phyloP scores from a whole-genome alignment of 495 filamentous ascomycete genomes.

The Amorphotheca resinae region DNA sequence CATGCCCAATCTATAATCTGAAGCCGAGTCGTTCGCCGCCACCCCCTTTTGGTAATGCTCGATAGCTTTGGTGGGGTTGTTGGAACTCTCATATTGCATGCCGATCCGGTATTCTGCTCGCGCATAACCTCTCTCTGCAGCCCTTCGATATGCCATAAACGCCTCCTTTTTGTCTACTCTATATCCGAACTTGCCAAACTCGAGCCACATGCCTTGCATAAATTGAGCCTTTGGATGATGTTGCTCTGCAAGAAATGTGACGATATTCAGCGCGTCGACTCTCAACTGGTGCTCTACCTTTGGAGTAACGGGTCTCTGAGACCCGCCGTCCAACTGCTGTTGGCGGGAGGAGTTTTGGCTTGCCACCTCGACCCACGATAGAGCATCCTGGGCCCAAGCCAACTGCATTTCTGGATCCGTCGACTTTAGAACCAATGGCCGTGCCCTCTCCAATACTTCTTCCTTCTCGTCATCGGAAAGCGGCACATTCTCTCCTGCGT shows the following conservation, averaged over 20 bases:
- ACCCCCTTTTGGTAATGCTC: conserved; percentile 78
- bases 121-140: conserved; percentile 86
- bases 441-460: conserved; percentile 68
- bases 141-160: conserved; percentile 68
- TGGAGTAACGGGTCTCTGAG: conserved; percentile 61
- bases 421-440: conserved; percentile 74
- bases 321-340: conserved; percentile 26
- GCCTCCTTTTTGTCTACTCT: conserved; percentile 89
- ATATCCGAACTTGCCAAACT: conserved; percentile 91
- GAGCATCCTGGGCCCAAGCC: conserved; percentile 86
- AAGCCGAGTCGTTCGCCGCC: conserved; percentile 72
- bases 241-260: conserved; percentile 79
- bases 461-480: conserved; percentile 92
- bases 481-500: conserved; percentile 78
- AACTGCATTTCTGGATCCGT: conserved; percentile 95
- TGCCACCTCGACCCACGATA: conserved; percentile 79
- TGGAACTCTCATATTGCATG: conserved; percentile 93
- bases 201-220: conserved; percentile 91
- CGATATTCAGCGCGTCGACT: conserved; percentile 81
- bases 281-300: conserved; percentile 77
- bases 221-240: conserved; percentile 90
- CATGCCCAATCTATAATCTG: conserved; percentile 90
- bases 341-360: conserved; percentile 34
- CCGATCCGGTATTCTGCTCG: conserved; percentile 93
- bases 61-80: conserved; percentile 81